Evolutionary conservation across 805 yeast species (phyloP), one percentile per base, ranked within the genome.

Genomic region (Metschnikowia reukaufii): DNA sequence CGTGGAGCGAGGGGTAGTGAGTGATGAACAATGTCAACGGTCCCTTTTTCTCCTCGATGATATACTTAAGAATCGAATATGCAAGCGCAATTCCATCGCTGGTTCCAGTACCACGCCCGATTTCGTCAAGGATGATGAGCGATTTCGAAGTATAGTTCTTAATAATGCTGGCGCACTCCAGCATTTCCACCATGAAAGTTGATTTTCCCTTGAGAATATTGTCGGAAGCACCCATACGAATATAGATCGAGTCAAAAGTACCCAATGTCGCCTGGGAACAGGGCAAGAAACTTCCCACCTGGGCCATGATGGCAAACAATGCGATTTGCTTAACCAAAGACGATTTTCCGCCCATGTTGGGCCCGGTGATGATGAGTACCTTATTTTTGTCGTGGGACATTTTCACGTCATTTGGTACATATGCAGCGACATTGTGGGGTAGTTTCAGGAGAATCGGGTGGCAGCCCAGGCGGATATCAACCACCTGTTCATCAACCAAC

Each of bases 331-430:
- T 76, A 13, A 86, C 88, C 57, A 82, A 83, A 0, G 89, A 82
- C 6, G 90, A 83, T 61, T 88, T 88, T 4, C 96, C 96, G 8
- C 96, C 96, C 90, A 87, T 86, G 55, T 87, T 87, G 0, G 95
- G 94, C 0, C 96, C 96, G 0, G 96, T 87, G 18, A 90, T 78
- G 13, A 90, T 73, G 45, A 83, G 68, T 2, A 68, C 77, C 29
- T 88, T 72, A 12, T 79, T 73, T 3, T 68, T 62, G n/a, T 67
- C 59, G 6, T 66, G 59, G 5, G 70, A 55, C 69, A 90, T 77
- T 6, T 61, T 45, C 4, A 84, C 74, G 52, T 83, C 81, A 60
- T 89, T 90, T 1, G 94, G 74, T 10, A 90, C 87, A 59, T 81
- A 86, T 23, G 56, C 54, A 2, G 59, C 58, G 3, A 60, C 51